Conservation (phyloP, 2,329 filamentous ascomycete species). For the Claviceps sorghi region DNA sequence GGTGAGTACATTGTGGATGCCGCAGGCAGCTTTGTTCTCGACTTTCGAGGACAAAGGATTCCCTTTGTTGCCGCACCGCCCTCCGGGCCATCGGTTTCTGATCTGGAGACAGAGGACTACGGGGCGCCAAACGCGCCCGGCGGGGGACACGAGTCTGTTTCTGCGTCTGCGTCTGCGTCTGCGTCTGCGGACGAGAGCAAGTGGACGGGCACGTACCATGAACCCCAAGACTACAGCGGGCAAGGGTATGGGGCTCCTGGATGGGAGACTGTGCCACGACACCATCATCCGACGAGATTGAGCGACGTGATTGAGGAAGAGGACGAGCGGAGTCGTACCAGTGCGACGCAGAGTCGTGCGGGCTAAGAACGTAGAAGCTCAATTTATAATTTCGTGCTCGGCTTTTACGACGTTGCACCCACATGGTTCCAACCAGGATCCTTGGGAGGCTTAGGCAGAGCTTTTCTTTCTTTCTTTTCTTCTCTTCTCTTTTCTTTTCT, state of each 20-base stretch:
- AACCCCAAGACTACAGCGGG: constrained; percentile 48
- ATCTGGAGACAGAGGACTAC: constrained; percentile 41
- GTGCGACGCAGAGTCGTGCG: constrained; percentile 46
- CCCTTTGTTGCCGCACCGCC: constrained; percentile 29
- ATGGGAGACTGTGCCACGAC: constrained; percentile 64
- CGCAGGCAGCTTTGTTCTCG: constrained; percentile 44
- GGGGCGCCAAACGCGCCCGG: constrained; percentile 30
- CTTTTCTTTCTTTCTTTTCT: too few species aligned
- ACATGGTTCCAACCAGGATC: too few species aligned
- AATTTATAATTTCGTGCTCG: too few species aligned
- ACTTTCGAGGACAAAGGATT: constrained; percentile 46
- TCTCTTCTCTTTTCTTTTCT: too few species aligned
- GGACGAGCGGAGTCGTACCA: constrained; percentile 65
- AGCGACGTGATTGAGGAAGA: constrained; percentile 83
- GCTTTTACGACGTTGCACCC: too few species aligned
- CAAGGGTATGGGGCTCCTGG: constrained; percentile 50
- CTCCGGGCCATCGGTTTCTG: constrained; percentile 33
- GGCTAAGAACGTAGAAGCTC: constrained; percentile 6
- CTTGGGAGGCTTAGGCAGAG: neutral
- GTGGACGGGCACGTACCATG: constrained; percentile 28
- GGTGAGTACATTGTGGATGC: constrained; percentile 57
- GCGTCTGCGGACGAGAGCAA: constrained; percentile 18
- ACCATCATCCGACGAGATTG: constrained; percentile 76
- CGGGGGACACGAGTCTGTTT: constrained; percentile 18
- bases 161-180: constrained; percentile 6